Base-by-base conservation (phyloP, 768 basidiomycete species). In the Naematelia aurantialba region DNA sequence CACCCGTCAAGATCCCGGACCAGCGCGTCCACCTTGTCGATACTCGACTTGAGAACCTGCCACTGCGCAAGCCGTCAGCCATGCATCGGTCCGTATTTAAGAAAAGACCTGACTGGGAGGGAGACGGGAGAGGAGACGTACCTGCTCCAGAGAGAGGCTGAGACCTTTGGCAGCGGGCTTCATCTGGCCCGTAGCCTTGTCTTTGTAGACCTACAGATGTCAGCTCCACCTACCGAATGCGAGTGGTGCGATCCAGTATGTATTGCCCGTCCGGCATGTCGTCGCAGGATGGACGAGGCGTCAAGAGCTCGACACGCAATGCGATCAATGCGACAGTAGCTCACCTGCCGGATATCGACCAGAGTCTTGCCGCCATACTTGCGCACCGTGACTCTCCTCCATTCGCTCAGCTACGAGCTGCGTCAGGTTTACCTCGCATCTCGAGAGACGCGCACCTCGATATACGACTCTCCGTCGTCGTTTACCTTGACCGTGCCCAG, bases 301-400 rank as follows among this genome's bases (percentile, higher is more conserved):
- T 11, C 14, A 30, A 21, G 31, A 46, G n/a, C 19, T 10, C 26
- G 8, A 45, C 1, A 19, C n/a, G n/a, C 17, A 46, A 22, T 49
- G 25, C 14, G 12, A 27, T 52, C 45, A 39, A 22, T 26, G 2
- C 26, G 30, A 39, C 66, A 11, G 8, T 13, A 17, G 42, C 64
- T 34, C 49, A 71, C 73, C 58, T 77, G 76, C 42, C 78, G 67
- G 26, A 78, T 65, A 62, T 78, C 75, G 21, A 78, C 49, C 53
- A 72, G 55, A 2, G 56, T 67, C 27, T 64, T 68, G 5, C 61
- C 63, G 42, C 69, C 68, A 67, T 63, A 78, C 24, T 60, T 47
- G 12, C 70, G 31, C 10, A 78, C 70, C 0, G 75, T 75, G 11
- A 74, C 60, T 27, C 76, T 50, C 14, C 67, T 62, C 17, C 59